Base-by-base conservation (phyloP, 2,329 filamentous ascomycete genomes). In the Fusarium torulosum region DNA sequence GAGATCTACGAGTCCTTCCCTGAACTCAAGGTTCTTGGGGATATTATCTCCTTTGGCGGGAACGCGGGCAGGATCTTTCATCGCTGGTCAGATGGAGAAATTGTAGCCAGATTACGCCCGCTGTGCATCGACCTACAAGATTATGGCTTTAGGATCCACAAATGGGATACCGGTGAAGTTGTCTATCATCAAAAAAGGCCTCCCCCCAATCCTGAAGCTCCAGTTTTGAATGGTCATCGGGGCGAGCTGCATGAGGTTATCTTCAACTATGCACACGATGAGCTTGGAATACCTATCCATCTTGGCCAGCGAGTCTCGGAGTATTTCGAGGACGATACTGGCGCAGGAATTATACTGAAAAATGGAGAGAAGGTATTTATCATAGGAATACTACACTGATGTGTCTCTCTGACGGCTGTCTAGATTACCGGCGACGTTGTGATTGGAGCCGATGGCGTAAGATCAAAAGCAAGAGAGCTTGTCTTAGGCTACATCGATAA, bases 1-100 rank as follows among this genome's bases (percentile, higher is more conserved):
- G 53, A 62, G 19, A 53, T 70, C 2, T 54, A 68, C 6, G 67
- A 70, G 38, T 54, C 67, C 1, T 70, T 68, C 31, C 44, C 67
- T 4, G 82, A 84, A 53, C 81, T 89, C 54, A 90, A 88, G 68
- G 76, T 80, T 6, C 81, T 90, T 0, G 88, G 87, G 52, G 68
- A 71, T 6, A 69, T 71, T 7, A 69, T 71, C 9, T 69, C 66
- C 1, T 71, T 71, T 17, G 66, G 66, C 5, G 52, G 57, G 2
- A 71, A 71, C 43, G 68, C 68, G 5, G 68, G 68, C 6, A 46
- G 68, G 85, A 89, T 76, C 88, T 88, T 89, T 70, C 74, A 84
- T 52, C 83, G 87, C 5, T 90, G 88, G 87, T 79, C 77, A 1
- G 19, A 59, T 3, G 69, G 69, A 11, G 74, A 83, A 27, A 84